Percentiles rank a stretch among this genome's conserved stretches.
Conservation (phyloP, 176 grass and related monocot species). For the Triticum timopheevii region DNA sequence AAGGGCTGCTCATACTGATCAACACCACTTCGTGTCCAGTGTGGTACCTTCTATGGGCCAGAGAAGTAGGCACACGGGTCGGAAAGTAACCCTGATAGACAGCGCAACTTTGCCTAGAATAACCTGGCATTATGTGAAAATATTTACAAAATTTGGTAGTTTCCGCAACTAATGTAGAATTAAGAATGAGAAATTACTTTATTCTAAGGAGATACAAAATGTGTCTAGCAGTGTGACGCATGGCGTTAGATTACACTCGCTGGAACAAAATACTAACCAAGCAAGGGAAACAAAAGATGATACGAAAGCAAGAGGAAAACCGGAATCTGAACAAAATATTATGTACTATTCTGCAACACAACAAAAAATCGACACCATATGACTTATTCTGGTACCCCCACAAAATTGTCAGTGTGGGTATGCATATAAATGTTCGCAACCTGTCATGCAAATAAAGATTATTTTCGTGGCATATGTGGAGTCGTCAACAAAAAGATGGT, state of each 20-base stretch:
- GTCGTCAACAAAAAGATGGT: not conserved
- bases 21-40: not conserved
- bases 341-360: not conserved
- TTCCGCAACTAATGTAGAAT: not conserved
- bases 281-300: not conserved
- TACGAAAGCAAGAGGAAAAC: not conserved
- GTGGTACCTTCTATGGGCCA: not conserved
- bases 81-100: not conserved
- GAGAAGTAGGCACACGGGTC: not conserved
- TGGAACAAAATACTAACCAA: not conserved
- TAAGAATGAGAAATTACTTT: not conserved
- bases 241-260: not conserved
- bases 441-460: not conserved
- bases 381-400: not conserved
- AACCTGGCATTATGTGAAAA: not conserved
- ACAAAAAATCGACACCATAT: not conserved
- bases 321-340: constrained; percentile 1
- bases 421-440: not conserved
- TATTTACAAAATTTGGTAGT: not conserved
- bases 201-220: not conserved
- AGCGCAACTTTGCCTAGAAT: not conserved
- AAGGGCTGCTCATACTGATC: not conserved
- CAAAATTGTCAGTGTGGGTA: not conserved
- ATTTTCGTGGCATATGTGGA: not conserved
- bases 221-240: not conserved